Conservation (phyloP, 345 rosid genomes). For the Lenwebbia sp. region DNA sequence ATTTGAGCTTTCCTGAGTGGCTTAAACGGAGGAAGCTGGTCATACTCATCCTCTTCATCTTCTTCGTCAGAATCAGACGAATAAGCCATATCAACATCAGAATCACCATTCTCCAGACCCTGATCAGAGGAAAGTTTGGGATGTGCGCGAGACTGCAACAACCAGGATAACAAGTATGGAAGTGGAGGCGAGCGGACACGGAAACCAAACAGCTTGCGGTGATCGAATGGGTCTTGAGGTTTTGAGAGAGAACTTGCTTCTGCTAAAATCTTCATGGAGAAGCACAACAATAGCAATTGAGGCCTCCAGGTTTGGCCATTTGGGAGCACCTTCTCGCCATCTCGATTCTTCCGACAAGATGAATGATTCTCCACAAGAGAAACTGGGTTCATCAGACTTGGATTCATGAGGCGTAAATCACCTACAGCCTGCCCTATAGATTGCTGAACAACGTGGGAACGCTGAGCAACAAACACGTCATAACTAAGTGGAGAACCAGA, state of each 20-base stretch:
- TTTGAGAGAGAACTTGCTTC: slow-evolving; percentile 72
- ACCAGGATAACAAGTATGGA: slow-evolving; percentile 87
- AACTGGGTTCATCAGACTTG: slow-evolving; percentile 86
- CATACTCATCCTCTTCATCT: slow-evolving; percentile 84
- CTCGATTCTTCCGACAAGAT: slow-evolving; percentile 75
- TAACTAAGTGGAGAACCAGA: slow-evolving; percentile 80
- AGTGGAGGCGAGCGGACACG: slow-evolving; percentile 85
- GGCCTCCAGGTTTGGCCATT: slow-evolving; percentile 91
- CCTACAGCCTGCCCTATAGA: slow-evolving; percentile 90
- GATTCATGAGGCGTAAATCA: slow-evolving; percentile 84
- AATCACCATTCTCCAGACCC: slow-evolving; percentile 74
- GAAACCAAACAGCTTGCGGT: slow-evolving; percentile 75
- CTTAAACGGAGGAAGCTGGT: slow-evolving; percentile 89
- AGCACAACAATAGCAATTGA: slow-evolving; percentile 65
- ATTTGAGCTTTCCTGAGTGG: slow-evolving; percentile 74
- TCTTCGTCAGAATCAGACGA: slow-evolving; percentile 72
- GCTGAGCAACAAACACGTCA: slow-evolving; percentile 83
- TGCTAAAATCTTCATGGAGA: slow-evolving; percentile 73
- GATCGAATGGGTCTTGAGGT: slow-evolving; percentile 76
- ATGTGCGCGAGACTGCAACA: slow-evolving; percentile 86
- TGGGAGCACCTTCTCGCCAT: slow-evolving; percentile 82
- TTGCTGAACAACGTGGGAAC: slow-evolving; percentile 90
- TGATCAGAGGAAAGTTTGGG: slow-evolving; percentile 73
- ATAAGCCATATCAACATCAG: slow-evolving; percentile 72
- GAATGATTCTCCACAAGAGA: slow-evolving; percentile 88